These are phyloP conservation scores for Hydnomerulius pinastri DNA, from an alignment of 768 basidiomycete genomes.

Conservation along the genomic window DNA sequence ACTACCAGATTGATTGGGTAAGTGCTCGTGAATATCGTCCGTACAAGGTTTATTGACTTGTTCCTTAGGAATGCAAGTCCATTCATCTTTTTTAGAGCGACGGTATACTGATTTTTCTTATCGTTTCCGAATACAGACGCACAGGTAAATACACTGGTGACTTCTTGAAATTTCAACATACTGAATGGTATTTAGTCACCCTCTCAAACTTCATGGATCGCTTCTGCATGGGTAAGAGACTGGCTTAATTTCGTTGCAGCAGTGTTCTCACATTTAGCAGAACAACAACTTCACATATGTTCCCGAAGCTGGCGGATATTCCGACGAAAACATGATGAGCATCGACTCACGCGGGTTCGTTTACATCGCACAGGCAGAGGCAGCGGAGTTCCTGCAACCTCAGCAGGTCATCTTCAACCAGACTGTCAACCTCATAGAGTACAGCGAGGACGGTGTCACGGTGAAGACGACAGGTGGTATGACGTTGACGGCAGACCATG, in stretches of 20 bases:
- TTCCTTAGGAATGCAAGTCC: constrained; percentile 31
- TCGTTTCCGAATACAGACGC: constrained; percentile 16
- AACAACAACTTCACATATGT: constrained; percentile 64
- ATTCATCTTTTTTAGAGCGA: background rate
- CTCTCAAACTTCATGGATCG: constrained; percentile 62
- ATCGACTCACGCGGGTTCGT: constrained; percentile 68
- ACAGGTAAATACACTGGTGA: constrained; percentile 20
- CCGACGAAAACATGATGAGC: constrained; percentile 51
- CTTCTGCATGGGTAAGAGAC: constrained; percentile 57
- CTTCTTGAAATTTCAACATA: background rate
- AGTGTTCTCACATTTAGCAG: constrained; percentile 31
- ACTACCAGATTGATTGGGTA: constrained; percentile 49
- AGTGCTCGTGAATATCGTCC: background rate
- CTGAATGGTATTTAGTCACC: constrained; percentile 52
- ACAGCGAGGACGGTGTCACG: constrained; percentile 45
- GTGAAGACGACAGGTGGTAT: constrained; percentile 49
- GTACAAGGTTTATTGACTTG: constrained; percentile 1
- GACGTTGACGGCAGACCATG: constrained; percentile 53
- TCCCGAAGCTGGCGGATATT: constrained; percentile 56
- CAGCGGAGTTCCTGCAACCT: constrained; percentile 50
- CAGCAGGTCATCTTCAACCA: constrained; percentile 51
- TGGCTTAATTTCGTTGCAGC: background rate
- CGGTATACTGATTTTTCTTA: constrained; percentile 1
- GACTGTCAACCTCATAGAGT: constrained; percentile 48
- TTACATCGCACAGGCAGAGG: constrained; percentile 56